Evolutionary conservation across 2,329 filamentous ascomycete species (phyloP), one percentile per base, ranked within the genome.

Genomic region (Phoma herbarum): DNA sequence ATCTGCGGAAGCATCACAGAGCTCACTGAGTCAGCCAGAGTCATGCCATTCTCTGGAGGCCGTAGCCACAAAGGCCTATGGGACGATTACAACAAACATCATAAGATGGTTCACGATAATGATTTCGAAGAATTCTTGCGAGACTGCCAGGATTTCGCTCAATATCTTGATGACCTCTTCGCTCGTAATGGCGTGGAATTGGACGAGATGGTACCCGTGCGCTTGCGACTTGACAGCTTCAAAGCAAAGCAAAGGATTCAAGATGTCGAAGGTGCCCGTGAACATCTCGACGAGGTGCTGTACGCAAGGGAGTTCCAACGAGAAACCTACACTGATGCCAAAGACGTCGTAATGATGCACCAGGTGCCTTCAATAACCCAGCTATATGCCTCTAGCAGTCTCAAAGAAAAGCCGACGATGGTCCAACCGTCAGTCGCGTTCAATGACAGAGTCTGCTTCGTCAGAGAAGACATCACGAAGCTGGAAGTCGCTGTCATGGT

Each of bases 381-480:
- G 16, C 57, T 77, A 1, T 77, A 75, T 47, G 62, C 69, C 29
- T 43, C 67, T 2, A 68, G 66, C 1, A 61, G 65, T 9, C 62
- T 77, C 4, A 63, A 71, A 29, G 44, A 57, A 9, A 71, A 66
- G 29, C 46, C 61, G 0, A 76, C 74, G 1, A 49, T 66, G 44
- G 65, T 66, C 3, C 61, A 59, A 4, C 63, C 70, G 18, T 70
- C 69, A 4, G 54, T 49, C 12, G 45, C 53, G 1, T 67, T 73
- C 63, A 75, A 77, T 22, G 42, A 70, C 6, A 70, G 55, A 4
- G 64, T 77, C 0, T 73, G 68, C 29, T 39, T 77, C 11, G 28
- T 69, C 8, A 67, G 69, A 46, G 68, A 74, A 48, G 73, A 77
- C 26, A 77, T 77, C 23, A 75, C 74, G 2, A 69, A 59, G 25